Base-by-base conservation (phyloP, 176 grass and related monocot species). In the Carex myosuroides region DNA sequence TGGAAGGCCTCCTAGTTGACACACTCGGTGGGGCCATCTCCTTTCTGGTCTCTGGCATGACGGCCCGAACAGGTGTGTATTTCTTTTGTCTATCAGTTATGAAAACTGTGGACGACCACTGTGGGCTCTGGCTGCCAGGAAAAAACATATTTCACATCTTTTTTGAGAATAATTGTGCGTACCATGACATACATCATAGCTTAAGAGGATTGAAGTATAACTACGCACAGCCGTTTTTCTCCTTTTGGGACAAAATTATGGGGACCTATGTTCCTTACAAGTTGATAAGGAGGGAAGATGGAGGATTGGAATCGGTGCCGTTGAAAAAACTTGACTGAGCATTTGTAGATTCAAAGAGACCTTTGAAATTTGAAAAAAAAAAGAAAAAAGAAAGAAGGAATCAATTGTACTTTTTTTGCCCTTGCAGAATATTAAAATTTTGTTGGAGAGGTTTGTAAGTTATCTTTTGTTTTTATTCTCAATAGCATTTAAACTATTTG, bases 161-260 rank as follows among this genome's bases (percentile, higher is more conserved):
- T 16, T 82, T 64, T 54, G 60, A 82, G 35, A 82, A 67, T 17
- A 82, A 82, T 67, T 82, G 60, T 5, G 61, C 41, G 0, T 82
- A 48, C 16, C 60, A 67, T 41, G 61, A 82, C 62, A 82, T 82
- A 48, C 80, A 82, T 66, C 80, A 82, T 29, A 67, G 80, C 62
- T 60, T 82, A n/a, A 82, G 60, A 82, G 60, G 60, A 26, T 66
- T 66, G 80, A 82, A 82, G 8, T 82, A 64, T 32, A 82, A 82
- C 13, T 82, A 46, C 9, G 53, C 80, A 2, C 58, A 64, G 4
- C 80, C 80, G 16, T 67, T 82, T 82, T 67, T 82, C 6, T 6
- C 60, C 41, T 82, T 82, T 30, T 82, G 80, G 80, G 80, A 82
- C 62, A 82, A 82, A 53, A 82, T 82, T 82, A 67, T 82, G 80